Evolutionary conservation across 2,329 filamentous ascomycete genomes (phyloP).

Genomic region (Fusarium avenaceum): DNA sequence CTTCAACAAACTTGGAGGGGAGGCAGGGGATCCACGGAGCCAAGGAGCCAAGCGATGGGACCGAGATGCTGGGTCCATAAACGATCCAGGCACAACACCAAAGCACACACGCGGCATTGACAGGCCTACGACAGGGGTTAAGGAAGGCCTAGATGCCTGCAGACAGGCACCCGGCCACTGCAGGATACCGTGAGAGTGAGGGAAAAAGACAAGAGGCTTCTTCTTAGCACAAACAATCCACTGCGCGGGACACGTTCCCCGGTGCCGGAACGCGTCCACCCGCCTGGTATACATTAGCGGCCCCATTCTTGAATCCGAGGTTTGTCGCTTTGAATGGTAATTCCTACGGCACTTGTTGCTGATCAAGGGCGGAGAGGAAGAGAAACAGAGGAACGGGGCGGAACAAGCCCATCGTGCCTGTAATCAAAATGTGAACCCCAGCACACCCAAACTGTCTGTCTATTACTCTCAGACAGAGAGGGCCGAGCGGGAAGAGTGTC

Average conservation of each 20-base stretch:
- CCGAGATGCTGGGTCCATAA: constrained; percentile 34
- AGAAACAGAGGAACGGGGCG: constrained; percentile 1
- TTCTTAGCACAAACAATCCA: constrained; percentile 17
- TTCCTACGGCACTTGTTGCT: constrained; percentile 3
- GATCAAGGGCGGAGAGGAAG: constrained; percentile 1
- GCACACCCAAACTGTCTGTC: neutral
- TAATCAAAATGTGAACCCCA: neutral
- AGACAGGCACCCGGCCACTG: constrained; percentile 23
- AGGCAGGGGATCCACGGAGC: constrained; percentile 1
- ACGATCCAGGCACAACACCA: constrained; percentile 39
- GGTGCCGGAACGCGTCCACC: constrained; percentile 30
- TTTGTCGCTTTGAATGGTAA: constrained; percentile 8
- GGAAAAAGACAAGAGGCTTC: constrained; percentile 10
- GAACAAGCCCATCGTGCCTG: neutral
- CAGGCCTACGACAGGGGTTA: constrained; percentile 30
- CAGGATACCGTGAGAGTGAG: constrained; percentile 22
- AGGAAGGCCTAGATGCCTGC: constrained; percentile 25
- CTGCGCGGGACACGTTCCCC: constrained; percentile 36
- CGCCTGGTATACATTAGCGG: constrained; percentile 31
- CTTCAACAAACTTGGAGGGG: constrained; percentile 29
- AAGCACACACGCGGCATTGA: constrained; percentile 36
- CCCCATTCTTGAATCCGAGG: constrained; percentile 21
- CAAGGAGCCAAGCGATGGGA: constrained; percentile 29
- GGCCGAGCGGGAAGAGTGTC: constrained; percentile 13
- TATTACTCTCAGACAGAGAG: constrained; percentile 2